Percentiles rank a stretch among this genome's conserved stretches.
Evolutionary conservation across 2,329 filamentous ascomycete genomes (phyloP).

Genomic region (Phialocephala sp.): DNA sequence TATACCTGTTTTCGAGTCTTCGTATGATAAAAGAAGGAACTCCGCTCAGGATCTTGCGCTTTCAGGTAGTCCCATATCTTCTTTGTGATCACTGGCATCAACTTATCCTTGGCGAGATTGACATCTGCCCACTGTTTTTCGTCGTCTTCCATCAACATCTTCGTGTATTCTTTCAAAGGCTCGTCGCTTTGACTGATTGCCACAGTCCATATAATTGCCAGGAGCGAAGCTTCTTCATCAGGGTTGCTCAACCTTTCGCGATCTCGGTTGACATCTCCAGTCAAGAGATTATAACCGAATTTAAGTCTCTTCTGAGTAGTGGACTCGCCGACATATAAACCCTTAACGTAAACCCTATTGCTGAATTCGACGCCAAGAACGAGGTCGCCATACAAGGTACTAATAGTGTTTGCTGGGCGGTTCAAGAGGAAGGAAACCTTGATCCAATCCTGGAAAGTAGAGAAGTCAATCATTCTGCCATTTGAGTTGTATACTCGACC

Average conservation of each 20-base stretch:
- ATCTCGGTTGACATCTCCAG: slow-evolving; percentile 28
- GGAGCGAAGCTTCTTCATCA: slow-evolving; percentile 4
- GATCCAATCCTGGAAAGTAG: slow-evolving; percentile 24
- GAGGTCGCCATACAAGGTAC: slow-evolving; percentile 20
- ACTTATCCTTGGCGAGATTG: slow-evolving; percentile 17
- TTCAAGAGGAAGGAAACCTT: slow-evolving; percentile 27
- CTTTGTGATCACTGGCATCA: slow-evolving; percentile 21
- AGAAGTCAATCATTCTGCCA: slow-evolving; percentile 7
- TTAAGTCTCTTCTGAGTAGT: slow-evolving; percentile 10
- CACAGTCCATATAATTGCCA: slow-evolving; percentile 29
- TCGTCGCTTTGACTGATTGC: slow-evolving; percentile 15
- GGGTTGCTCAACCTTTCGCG: slow-evolving; percentile 21
- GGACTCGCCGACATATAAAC: slow-evolving; percentile 18
- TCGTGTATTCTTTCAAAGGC: slow-evolving; percentile 27
- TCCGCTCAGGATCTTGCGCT: neutral
- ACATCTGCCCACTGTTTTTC: slow-evolving; percentile 30
- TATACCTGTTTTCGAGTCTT: slow-evolving; percentile 19
- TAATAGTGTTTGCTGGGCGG: slow-evolving; percentile 17
- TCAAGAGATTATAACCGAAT: slow-evolving; percentile 29
- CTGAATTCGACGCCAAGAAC: slow-evolving; percentile 22
- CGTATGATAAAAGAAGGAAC: slow-evolving; percentile 25
- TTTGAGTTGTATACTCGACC: slow-evolving; percentile 20
- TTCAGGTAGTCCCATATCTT: slow-evolving; percentile 32
- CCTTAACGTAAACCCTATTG: slow-evolving; percentile 31
- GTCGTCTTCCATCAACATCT: slow-evolving; percentile 31